Evolutionary conservation across 305 asterid genomes (phyloP), one percentile per base, ranked within the genome.

Genomic region (Rubia occidens): DNA sequence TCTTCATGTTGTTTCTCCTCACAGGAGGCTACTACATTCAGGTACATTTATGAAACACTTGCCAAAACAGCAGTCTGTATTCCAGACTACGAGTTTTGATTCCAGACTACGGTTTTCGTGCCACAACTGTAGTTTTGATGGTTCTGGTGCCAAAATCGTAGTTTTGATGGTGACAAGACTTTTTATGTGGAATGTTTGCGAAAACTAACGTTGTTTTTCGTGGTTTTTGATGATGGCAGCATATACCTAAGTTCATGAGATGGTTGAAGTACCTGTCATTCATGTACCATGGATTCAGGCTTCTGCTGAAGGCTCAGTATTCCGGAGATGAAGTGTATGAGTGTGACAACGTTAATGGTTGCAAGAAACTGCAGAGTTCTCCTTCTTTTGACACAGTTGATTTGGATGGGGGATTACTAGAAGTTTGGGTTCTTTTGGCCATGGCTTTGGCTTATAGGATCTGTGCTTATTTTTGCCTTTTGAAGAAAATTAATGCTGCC

Each of bases 1-100:
- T 88, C 43, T 71, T 93, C 53, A 88, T 93, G 97, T 17, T 93
- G 79, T 93, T 93, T 78, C 98, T 93, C 73, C 98, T 92, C 71
- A 93, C 97, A 0, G 98, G 98, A 53, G 98, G 98, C 66, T 93
- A 93, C 74, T 93, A 93, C 64, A 95, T 93, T 68, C 98, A 92
- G 95, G 96, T 85, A 75, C 24, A 53, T 53, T 53, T 6, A 17
- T 3, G 21, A 53, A 53, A 53, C 24, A 17, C 10, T 35, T 3
- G 39, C 39, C 39, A 35, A 35, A 35, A 35, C 39, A 0, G 39
- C 0, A 35, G 39, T 35, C 39, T 35, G 39, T 4, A 35, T 35
- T 35, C 39, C 39, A 35, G 39, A 35, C 39, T 35, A 4, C 39
- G 39, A 35, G 39, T 35, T 4, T 35, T 3, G 39, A 35, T 35